These are phyloP conservation scores for Leccinum arenicola DNA, from an alignment of 768 basidiomycete species.

Conservation along the genomic window DNA sequence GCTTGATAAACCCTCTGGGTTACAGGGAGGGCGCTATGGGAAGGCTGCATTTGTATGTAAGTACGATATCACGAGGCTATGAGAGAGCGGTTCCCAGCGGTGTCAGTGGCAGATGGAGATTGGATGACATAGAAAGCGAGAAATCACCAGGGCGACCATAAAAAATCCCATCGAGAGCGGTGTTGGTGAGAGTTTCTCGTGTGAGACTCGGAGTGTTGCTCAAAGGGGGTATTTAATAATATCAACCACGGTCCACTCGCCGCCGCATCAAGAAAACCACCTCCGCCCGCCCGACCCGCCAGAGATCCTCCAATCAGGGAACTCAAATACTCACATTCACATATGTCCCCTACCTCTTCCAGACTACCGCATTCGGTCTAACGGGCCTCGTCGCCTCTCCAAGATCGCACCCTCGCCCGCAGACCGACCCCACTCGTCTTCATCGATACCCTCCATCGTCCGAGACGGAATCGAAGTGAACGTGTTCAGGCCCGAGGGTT, in stretches of 20 bases:
- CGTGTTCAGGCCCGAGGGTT: slow-evolving; percentile 77
- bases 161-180: no score
- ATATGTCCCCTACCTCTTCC: slow-evolving; percentile 38
- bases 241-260: no score
- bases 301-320: slow-evolving; percentile 82
- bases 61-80: slow-evolving; percentile 16
- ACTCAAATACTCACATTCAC: slow-evolving; percentile 42
- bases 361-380: slow-evolving; percentile 96
- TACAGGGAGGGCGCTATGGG: not conserved
- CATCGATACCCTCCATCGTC: slow-evolving; percentile 92
- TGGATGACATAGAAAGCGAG: slow-evolving; percentile 3
- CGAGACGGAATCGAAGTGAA: slow-evolving; percentile 77
- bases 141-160: slow-evolving; percentile 30
- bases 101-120: slow-evolving; percentile 5
- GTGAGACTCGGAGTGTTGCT: no score
- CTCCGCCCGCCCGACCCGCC: slow-evolving; percentile 51
- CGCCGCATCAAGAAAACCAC: no score
- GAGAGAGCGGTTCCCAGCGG: slow-evolving; percentile 18
- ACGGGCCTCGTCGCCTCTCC: slow-evolving; percentile 85
- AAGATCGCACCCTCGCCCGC: slow-evolving; percentile 51
- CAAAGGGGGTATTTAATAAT: no score
- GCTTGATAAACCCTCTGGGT: not conserved
- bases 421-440: slow-evolving; percentile 65
- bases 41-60: not conserved
- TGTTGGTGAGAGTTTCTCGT: no score